Base-by-base conservation (phyloP, 352 stramenopile genomes). In the Globisporangium carolinianum region DNA sequence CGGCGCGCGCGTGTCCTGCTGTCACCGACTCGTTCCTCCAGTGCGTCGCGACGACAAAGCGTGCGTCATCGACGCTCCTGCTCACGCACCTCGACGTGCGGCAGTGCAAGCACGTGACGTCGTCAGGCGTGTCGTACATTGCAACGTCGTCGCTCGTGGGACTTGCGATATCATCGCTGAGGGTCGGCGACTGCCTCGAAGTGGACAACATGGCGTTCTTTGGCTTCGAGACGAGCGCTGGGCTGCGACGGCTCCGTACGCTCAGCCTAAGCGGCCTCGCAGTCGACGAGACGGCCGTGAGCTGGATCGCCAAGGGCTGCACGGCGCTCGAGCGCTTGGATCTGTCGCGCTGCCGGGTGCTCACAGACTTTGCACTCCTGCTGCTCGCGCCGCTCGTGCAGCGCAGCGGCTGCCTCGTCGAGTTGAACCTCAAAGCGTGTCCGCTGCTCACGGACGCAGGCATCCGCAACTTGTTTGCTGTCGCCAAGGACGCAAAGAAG, bases 121-220 rank as follows among this genome's bases (percentile, higher is more conserved):
- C 77, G 39, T 76, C 81, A 0, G 81, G 81, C 0, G 64, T 91
- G 18, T 73, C 76, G 1, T 69, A 79, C n/a, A 38, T 91, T 4
- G 75, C 81, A 24, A 73, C 57, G 2, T 72, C 75, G 0, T 39
- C 59, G 9, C 48, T 70, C n/a, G 73, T 68, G 50, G 57, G 70
- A 0, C 68, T 81, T 37, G 45, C 35, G 3, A 12, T 86, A 10
- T 51, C 60, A 11, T 64, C 61, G 32, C 56, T 91, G 24, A 60
- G 65, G 2, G 36, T 87, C 15, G 70, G 73, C 2, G 68, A 91
- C 38, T 91, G 81, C 53, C 60, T 84, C 0, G 68, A 77, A 3
- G 69, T 91, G 1, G 65, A 78, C 52, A 79, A 82, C 45, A 89
- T 87, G 76, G 79, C 79, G 11, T 91, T 91, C 53, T 88, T 91